Evolutionary conservation across 768 basidiomycete species (phyloP), one percentile per base, ranked within the genome.

Genomic region (Kwoniella sp.): DNA sequence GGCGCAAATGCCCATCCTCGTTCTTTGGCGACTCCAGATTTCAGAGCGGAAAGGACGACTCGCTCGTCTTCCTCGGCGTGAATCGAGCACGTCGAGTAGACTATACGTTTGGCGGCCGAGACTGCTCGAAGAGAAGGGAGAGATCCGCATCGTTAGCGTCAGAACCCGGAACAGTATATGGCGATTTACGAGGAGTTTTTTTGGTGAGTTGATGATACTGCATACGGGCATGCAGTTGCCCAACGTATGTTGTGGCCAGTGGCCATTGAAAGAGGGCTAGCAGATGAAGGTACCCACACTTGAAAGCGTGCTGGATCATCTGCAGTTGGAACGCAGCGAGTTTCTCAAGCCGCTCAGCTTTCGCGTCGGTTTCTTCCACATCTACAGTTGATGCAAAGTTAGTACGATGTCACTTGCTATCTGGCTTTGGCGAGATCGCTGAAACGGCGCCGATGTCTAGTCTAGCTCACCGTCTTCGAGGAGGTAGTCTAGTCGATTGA

Each of bases 21-120:
- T 31, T 73, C 75, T 31, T 75, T 73, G 23, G 90, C 91, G 77
- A 93, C 90, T 9, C 87, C 84, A 28, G 89, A 89, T 60, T 82
- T 82, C 51, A 98, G 84, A 2, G 89, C 89, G 59, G 86, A 83
- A 7, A 86, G 83, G 9, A 97, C 91, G 61, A 98, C 96, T 64
- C 87, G 87, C 78, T 99, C 96, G 80, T 99, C 94, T 77, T 99
- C 96, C 47, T 85, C 86, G 15, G 90, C 86, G 80, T 97, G 89
- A 53, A 96, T 84, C 68, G 93, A 96, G 78, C 95, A 99, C n/a
- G 96, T 99, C 25, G 94, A 98, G 81, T 99, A 98, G 28, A 93
- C 93, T 72, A 99, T 92, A 72, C 86, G 87, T 63, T 84, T 81
- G 37, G 88, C 90, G 45, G 84, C 84, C 1, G 91, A 88, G 80